Evolutionary conservation across 2,329 filamentous ascomycete genomes (phyloP), one percentile per base, ranked within the genome.

Genomic region (Pseudogymnoascus sp.): DNA sequence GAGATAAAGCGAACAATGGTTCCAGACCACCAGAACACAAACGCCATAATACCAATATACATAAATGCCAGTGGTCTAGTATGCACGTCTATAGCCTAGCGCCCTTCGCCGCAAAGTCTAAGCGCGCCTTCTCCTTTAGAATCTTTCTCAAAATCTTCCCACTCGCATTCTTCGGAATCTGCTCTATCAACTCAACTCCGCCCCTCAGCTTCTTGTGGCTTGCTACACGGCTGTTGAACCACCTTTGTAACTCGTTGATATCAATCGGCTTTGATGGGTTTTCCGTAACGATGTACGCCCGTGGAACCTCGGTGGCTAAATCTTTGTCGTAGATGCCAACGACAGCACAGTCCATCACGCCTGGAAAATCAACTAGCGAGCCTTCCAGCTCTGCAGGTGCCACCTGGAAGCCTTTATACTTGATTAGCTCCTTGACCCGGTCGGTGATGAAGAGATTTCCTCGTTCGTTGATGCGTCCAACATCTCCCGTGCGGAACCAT

Each of bases 141-240:
- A 86, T 72, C 25, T 84, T 77, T 60, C 84, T 80, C 69, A 89
- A 73, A 63, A 88, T 84, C 78, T 89, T 88, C 2, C 86, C 85
- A 65, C 81, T 83, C 0, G 84, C 80, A 70, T 83, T 86, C 77
- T 88, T 88, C 2, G 85, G 86, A 25, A 89, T 81, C 65, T 78
- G 79, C 21, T 81, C 77, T 13, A 83, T 73, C 68, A 86, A 85
- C 63, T 80, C 79, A 2, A 84, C 71, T 71, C 43, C 43, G 73
- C 79, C 81, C 43, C 77, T 77, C n/a, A 85, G 70, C 74, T 79
- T 80, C 72, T 85, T 85, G 68, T 84, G 78, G 43, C 80, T 77
- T 25, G 43, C 43, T 14, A 48, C 43, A 25, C 43, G 43, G 43
- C 43, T 4, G 43, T 25, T 48, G 3, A 48, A 48, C 43, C 43